Percentiles rank a stretch among this genome's conserved stretches.
Conservation (phyloP, 2,329 filamentous ascomycete genomes). For the Colletotrichum cuscutae region DNA sequence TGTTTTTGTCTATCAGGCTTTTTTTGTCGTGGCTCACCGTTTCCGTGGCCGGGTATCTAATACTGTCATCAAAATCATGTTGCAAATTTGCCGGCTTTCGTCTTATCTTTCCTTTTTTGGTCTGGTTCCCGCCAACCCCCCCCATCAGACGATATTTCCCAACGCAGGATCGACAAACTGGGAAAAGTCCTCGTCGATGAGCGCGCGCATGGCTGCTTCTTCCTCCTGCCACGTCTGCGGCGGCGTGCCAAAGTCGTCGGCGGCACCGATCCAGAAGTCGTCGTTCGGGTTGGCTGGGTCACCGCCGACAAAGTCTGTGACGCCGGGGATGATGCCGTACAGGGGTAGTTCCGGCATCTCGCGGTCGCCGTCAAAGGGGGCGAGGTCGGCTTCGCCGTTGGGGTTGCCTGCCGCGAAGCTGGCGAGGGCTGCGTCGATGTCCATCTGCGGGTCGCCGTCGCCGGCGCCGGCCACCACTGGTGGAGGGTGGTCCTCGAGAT, state of each 20-base stretch:
- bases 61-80: conserved; percentile 18
- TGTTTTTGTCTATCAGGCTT: conserved; percentile 2
- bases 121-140: background rate
- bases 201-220: conserved; percentile 54
- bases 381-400: background rate
- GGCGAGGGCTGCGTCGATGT: conserved; percentile 33
- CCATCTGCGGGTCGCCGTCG: conserved; percentile 11
- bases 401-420: conserved; percentile 36
- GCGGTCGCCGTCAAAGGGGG: conserved; percentile 19
- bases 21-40: conserved; percentile 14
- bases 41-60: conserved; percentile 29
- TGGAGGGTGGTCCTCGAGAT: conserved; percentile 50
- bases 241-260: conserved; percentile 42
- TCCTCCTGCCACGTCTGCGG: conserved; percentile 53
- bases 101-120: background rate
- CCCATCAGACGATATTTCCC: conserved; percentile 7
- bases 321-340: conserved; percentile 26
- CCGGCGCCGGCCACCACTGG: background rate
- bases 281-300: conserved; percentile 20
- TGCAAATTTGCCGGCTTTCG: background rate
- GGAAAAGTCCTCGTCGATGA: conserved; percentile 40
- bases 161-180: conserved; percentile 34
- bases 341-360: conserved; percentile 34
- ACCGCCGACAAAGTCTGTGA: conserved; percentile 12
- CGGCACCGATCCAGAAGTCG: conserved; percentile 45